phyloP scores from a whole-genome alignment of 352 stramenopile species.

The Phytopythium helicoides region DNA sequence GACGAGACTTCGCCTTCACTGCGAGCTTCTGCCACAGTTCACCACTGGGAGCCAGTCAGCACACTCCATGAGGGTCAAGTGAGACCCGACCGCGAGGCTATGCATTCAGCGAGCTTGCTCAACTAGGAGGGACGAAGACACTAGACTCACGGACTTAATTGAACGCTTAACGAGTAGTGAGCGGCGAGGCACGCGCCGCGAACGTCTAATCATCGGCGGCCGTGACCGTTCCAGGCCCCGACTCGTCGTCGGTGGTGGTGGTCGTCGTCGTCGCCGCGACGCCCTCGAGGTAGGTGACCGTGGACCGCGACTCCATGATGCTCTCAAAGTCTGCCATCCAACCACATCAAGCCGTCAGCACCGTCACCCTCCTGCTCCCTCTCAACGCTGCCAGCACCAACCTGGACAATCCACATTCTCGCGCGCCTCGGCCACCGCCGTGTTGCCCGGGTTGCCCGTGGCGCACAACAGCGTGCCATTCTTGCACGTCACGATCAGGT shows the following conservation, averaged over 20 bases:
- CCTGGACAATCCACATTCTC: constrained; percentile 47
- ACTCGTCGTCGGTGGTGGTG: constrained; percentile 3
- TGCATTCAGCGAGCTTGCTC: no score
- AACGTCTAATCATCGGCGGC: constrained; percentile 13
- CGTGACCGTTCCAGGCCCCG: constrained; percentile 25
- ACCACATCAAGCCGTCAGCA: background rate
- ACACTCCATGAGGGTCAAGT: no score
- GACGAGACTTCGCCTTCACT: no score
- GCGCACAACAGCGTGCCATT: constrained; percentile 51
- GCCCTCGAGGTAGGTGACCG: constrained; percentile 45
- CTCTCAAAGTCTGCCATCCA: constrained; percentile 43
- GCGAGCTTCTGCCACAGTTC: no score
- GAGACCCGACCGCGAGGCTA: no score
- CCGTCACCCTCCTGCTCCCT: no score
- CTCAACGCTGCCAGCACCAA: no score
- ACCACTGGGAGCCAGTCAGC: no score
- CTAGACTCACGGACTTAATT: no score
- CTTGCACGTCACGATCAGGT: constrained; percentile 66
- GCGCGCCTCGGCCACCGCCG: constrained; percentile 29
- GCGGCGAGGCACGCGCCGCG: no score
- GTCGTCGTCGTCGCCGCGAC: constrained; percentile 14
- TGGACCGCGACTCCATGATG: constrained; percentile 58
- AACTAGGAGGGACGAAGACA: no score
- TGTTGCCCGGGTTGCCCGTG: constrained; percentile 53
- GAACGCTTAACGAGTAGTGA: no score